Percentiles rank a stretch among this genome's conserved stretches.
These are phyloP conservation scores for Penicillium roqueforti DNA, from an alignment of 495 filamentous ascomycete genomes.

Conservation along the genomic window DNA sequence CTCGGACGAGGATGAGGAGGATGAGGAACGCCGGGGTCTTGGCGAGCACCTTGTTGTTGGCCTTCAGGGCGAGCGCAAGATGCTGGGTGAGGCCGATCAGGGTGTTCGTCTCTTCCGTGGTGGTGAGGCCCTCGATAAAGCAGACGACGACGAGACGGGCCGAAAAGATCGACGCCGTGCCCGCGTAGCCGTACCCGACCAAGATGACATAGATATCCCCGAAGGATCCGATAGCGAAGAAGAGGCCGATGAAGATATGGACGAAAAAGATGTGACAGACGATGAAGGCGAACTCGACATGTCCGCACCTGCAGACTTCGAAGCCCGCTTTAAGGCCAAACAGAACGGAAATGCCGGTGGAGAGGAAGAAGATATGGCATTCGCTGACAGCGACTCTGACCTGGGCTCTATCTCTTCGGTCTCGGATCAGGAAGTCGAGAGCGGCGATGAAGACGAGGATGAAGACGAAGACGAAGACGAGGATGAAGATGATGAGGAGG, in stretches of 20 bases:
- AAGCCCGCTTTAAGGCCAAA: constrained; percentile 39
- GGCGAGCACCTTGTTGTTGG: constrained; percentile 92
- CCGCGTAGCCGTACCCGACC: constrained; percentile 55
- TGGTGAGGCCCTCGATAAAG: constrained; percentile 62
- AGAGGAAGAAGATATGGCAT: constrained; percentile 66
- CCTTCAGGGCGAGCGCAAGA: constrained; percentile 73
- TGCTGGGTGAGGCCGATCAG: constrained; percentile 77
- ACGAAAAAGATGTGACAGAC: constrained; percentile 20
- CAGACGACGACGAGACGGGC: constrained; percentile 58
- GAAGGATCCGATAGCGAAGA: constrained; percentile 63
- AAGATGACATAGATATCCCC: constrained; percentile 48
- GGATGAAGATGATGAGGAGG: constrained; percentile 59
- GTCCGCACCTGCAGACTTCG: constrained; percentile 42
- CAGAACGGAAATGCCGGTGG: constrained; percentile 39
- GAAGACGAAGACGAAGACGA: constrained; percentile 59
- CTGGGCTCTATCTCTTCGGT: constrained; percentile 81
- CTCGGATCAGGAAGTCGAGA: constrained; percentile 58
- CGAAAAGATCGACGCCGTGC: constrained; percentile 66
- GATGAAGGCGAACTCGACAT: constrained; percentile 39
- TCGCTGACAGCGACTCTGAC: constrained; percentile 94
- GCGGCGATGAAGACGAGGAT: constrained; percentile 51
- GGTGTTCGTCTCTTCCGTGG: constrained; percentile 80
- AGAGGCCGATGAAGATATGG: constrained; percentile 47
- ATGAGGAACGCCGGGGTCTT: constrained; percentile 65
- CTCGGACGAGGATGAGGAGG: constrained; percentile 44